Evolutionary conservation across 495 filamentous ascomycete species (phyloP).

Genomic region (Neurospora sp.): DNA sequence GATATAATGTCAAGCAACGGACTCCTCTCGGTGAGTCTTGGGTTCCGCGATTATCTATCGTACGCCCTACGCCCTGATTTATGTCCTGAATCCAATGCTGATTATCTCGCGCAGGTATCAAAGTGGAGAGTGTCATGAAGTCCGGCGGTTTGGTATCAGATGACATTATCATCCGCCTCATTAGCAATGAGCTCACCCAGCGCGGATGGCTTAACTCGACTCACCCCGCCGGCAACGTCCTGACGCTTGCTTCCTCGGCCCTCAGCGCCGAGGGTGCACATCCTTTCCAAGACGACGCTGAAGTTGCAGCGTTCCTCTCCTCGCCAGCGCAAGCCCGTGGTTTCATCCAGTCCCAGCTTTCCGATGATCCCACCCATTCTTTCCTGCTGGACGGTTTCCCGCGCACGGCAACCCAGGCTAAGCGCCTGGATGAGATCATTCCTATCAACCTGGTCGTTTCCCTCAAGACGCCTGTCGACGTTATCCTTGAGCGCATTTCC

Average conservation of each 20-base stretch:
- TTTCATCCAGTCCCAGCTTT: constrained; percentile 31
- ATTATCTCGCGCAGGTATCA: constrained; percentile 49
- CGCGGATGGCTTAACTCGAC: constrained; percentile 64
- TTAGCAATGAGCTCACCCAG: constrained; percentile 71
- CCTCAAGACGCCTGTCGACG: constrained; percentile 53
- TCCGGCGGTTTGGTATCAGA: constrained; percentile 78
- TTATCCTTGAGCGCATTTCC: constrained; percentile 81
- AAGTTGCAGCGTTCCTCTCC: constrained; percentile 29
- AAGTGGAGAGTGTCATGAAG: constrained; percentile 82
- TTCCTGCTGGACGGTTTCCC: constrained; percentile 97
- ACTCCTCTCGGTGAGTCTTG: constrained; percentile 66
- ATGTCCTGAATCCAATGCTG: constrained; percentile 1
- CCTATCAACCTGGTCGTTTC: constrained; percentile 86
- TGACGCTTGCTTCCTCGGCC: constrained; percentile 30
- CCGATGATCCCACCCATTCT: constrained; percentile 65
- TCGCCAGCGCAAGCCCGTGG: constrained; percentile 26
- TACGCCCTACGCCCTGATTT: background rate
- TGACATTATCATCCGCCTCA: constrained; percentile 82
- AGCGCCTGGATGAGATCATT: constrained; percentile 63
- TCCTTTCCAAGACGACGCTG: constrained; percentile 19
- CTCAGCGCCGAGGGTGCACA: constrained; percentile 16
- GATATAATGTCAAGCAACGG: constrained; percentile 80
- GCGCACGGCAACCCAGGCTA: constrained; percentile 72
- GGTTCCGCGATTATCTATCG: background rate
- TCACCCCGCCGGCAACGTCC: constrained; percentile 24